Evolutionary conservation across 108 stramenopile species (phyloP).

Genomic region (Conticribra guillardii): DNA sequence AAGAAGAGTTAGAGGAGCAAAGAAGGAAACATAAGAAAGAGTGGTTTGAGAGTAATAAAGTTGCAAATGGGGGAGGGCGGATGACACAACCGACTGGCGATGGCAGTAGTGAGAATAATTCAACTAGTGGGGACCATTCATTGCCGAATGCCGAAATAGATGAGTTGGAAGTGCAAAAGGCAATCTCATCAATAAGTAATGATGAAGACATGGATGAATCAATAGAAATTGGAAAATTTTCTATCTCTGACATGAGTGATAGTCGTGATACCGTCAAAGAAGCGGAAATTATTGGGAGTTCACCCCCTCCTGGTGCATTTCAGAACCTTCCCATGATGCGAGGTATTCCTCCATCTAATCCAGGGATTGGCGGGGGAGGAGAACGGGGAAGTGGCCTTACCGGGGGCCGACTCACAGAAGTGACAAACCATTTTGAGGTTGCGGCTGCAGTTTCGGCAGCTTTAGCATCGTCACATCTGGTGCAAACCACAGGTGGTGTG

Average conservation of each 20-base stretch:
- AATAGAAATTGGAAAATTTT: neutral
- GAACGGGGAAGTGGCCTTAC: slow-evolving; percentile 4
- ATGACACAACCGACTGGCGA: neutral
- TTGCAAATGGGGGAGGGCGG: neutral
- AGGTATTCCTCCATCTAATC: slow-evolving; percentile 6
- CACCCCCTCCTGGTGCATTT: slow-evolving; percentile 40
- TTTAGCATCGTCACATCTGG: slow-evolving; percentile 28
- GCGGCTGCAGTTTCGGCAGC: slow-evolving; percentile 41
- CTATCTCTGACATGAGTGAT: neutral
- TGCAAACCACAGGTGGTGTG: slow-evolving; percentile 16
- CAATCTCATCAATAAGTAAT: neutral
- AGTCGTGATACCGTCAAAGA: neutral
- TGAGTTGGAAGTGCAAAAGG: neutral
- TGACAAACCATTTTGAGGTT: slow-evolving; percentile 39
- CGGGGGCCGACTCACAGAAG: slow-evolving; percentile 30
- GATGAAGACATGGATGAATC: neutral
- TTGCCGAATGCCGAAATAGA: neutral
- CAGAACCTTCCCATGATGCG: slow-evolving; percentile 47
- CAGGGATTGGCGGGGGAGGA: neutral
- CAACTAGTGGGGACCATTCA: neutral
- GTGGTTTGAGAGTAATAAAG: neutral
- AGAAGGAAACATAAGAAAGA: neutral
- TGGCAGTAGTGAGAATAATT: neutral
- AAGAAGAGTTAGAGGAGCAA: neutral
- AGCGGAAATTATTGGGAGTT: neutral